phyloP scores from a whole-genome alignment of 441 rosid genomes.

The Pelargonium myrrhifolium region DNA sequence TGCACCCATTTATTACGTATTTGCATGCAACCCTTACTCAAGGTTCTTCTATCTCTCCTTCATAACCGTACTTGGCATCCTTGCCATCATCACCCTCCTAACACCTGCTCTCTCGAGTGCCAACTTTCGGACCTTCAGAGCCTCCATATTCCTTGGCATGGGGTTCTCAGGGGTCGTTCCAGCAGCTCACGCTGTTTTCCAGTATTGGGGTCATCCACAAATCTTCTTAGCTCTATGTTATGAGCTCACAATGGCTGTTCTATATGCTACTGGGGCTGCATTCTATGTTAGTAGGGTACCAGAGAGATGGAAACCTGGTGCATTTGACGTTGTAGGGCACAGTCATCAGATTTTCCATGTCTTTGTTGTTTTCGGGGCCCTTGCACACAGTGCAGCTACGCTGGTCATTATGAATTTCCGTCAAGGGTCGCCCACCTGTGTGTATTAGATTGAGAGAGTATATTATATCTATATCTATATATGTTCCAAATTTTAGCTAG shows the following conservation, averaged over 20 bases:
- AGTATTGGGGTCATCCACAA: conserved; percentile 60
- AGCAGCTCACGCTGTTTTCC: conserved; percentile 50
- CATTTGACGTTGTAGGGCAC: conserved; percentile 80
- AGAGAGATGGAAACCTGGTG: conserved; percentile 87
- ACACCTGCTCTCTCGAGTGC: conserved; percentile 56
- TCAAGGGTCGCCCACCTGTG: conserved; percentile 44
- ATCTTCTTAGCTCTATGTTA: conserved; percentile 42
- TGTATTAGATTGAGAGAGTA: not conserved
- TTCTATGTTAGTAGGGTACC: conserved; percentile 68
- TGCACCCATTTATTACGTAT: conserved; percentile 75
- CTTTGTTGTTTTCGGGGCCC: conserved; percentile 70
- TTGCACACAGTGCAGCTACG: conserved; percentile 66
- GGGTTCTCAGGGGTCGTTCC: conserved; percentile 78
- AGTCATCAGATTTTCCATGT: conserved; percentile 89
- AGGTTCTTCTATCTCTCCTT: conserved; percentile 50
- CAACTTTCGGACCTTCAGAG: conserved; percentile 54
- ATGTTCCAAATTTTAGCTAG: not conserved
- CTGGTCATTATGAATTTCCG: conserved; percentile 61
- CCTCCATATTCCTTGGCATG: conserved; percentile 65
- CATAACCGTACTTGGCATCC: conserved; percentile 52
- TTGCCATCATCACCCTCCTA: conserved; percentile 66
- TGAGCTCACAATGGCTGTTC: conserved; percentile 55
- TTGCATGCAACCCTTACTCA: conserved; percentile 55
- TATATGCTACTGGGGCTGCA: conserved; percentile 52
- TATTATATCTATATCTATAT: too few relatives aligned